Evolutionary conservation across 1,284 basidiomycete species (phyloP).

Genomic region (Ceratobasidium sp.): DNA sequence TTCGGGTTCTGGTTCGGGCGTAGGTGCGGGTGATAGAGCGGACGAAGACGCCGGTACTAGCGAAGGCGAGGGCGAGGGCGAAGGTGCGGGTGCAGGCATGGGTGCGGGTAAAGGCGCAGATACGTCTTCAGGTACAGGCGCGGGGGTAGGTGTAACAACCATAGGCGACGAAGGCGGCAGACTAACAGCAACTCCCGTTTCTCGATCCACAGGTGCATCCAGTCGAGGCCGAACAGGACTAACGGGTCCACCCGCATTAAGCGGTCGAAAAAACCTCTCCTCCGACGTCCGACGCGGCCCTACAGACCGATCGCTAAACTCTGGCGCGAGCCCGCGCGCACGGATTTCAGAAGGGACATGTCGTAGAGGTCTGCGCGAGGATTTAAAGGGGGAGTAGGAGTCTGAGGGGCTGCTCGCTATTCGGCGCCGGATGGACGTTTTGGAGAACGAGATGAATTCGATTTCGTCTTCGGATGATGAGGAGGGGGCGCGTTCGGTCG

Average conservation of each 20-base stretch:
- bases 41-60: no score
- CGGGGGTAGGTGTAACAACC: neutral
- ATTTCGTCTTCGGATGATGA: conserved; percentile 16
- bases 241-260: neutral
- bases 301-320: neutral
- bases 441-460: neutral
- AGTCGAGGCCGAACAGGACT: neutral
- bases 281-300: no score
- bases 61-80: no score
- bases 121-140: neutral
- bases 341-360: conserved; percentile 9
- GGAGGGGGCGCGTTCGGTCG: no score
- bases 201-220: no score
- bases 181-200: neutral
- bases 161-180: neutral
- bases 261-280: neutral
- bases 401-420: neutral
- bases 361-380: neutral
- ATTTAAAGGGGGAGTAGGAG: neutral
- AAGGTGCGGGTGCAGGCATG: neutral
- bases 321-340: neutral
- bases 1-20: neutral
- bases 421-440: no score
- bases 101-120: neutral
- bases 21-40: neutral